These are phyloP conservation scores for Stenocarpella maydis DNA, from an alignment of 2,329 filamentous ascomycete species.

Conservation along the genomic window DNA sequence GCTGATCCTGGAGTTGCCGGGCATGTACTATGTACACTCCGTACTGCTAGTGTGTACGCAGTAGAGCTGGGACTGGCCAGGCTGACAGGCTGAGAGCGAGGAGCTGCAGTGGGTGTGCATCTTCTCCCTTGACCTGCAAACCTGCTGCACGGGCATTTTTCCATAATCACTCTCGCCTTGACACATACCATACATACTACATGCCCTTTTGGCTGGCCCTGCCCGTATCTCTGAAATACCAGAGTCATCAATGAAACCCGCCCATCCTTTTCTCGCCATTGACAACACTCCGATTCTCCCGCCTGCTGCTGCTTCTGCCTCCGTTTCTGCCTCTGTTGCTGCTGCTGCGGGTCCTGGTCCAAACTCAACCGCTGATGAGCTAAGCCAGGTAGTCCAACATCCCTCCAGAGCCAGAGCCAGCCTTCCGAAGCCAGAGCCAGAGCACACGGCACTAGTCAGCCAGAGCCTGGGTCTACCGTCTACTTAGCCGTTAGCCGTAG, in stretches of 20 bases:
- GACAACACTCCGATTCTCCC: not conserved
- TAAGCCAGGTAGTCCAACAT: not conserved
- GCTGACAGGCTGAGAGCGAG: constrained; percentile 1
- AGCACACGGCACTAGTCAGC: not conserved
- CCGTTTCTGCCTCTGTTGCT: not conserved
- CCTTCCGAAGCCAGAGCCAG: not conserved
- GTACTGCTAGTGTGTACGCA: not conserved
- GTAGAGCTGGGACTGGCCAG: not conserved
- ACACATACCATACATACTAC: not conserved
- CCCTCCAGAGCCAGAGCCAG: not conserved
- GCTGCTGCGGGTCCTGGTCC: constrained; percentile 15
- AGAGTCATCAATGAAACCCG: constrained; percentile 3
- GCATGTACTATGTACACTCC: not conserved
- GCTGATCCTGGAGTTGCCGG: constrained; percentile 4
- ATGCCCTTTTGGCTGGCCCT: constrained; percentile 17
- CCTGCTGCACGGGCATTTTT: constrained; percentile 20
- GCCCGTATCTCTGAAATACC: not conserved
- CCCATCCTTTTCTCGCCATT: constrained; percentile 6
- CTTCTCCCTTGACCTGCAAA: constrained; percentile 33
- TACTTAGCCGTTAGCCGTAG: not conserved
- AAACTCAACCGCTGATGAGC: constrained; percentile 14
- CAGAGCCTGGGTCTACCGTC: constrained; percentile 7
- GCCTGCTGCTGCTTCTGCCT: constrained; percentile 1
- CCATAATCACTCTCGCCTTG: constrained; percentile 20
- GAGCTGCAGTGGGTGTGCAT: not conserved